phyloP scores from a whole-genome alignment of 2,329 filamentous ascomycete genomes.

The Cercospora beticola region DNA sequence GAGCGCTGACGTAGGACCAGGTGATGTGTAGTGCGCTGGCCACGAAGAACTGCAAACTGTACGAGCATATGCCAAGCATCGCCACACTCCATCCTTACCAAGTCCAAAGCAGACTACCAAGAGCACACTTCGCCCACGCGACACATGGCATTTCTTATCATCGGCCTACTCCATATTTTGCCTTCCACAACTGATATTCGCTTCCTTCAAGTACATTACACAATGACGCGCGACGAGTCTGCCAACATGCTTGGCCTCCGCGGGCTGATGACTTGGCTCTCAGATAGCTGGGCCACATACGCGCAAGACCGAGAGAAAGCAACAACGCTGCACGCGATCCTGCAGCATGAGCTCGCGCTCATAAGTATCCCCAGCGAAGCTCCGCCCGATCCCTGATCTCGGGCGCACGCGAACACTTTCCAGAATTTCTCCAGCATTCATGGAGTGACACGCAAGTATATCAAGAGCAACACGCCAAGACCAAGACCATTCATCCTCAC shows the following conservation, averaged over 20 bases:
- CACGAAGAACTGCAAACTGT: not conserved
- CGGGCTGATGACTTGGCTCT: not conserved
- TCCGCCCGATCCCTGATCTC: not conserved
- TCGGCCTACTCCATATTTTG: not conserved
- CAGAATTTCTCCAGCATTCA: not conserved
- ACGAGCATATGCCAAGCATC: not conserved
- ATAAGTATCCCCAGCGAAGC: not conserved
- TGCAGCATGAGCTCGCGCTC: not conserved
- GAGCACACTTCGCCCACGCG: not conserved
- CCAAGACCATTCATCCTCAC: not conserved
- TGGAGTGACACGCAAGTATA: not conserved
- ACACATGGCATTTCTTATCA: slow-evolving; percentile 1
- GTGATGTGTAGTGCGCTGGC: not conserved
- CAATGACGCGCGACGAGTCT: slow-evolving; percentile 9
- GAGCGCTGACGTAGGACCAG: not conserved
- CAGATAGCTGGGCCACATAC: not conserved
- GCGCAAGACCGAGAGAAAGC: not conserved
- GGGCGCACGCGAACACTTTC: not conserved
- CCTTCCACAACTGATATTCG: not conserved
- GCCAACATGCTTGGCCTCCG: slow-evolving; percentile 10
- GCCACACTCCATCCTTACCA: not conserved
- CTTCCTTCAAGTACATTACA: not conserved
- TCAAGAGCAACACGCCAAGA: not conserved
- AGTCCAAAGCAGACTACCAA: not conserved
- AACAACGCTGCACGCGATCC: not conserved